These are phyloP conservation scores for Penicillium macrosclerotiorum DNA, from an alignment of 495 filamentous ascomycete genomes.

Conservation along the genomic window DNA sequence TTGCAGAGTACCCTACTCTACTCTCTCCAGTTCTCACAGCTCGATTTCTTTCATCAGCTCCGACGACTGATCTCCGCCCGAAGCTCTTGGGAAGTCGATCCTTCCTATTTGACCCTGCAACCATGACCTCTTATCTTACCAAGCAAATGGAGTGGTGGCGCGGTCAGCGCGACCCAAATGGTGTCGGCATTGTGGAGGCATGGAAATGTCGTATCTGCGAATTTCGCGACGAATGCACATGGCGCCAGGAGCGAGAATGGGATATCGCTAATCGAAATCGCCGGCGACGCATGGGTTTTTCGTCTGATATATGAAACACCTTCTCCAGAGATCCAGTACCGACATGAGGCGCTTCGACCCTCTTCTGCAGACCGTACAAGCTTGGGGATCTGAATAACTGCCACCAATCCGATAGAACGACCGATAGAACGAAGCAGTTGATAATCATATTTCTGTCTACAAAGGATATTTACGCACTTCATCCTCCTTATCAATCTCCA, in stretches of 20 bases:
- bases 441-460: conserved; percentile 3
- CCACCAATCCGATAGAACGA: neutral
- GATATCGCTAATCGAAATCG: conserved; percentile 34
- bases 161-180: conserved; percentile 70
- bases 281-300: conserved; percentile 8
- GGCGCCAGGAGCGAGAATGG: conserved; percentile 58
- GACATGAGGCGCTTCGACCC: too few species aligned
- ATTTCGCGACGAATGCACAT: conserved; percentile 59
- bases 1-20: conserved; percentile 50
- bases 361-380: too few species aligned
- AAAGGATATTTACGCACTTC: conserved; percentile 53
- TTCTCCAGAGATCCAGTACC: neutral
- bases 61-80: conserved; percentile 28
- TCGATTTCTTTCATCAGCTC: conserved; percentile 39
- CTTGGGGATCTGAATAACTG: neutral
- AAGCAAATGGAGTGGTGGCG: conserved; percentile 84
- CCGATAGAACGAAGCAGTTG: neutral
- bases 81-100: conserved; percentile 63
- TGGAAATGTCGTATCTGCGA: conserved; percentile 80
- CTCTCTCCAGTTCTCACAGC: conserved; percentile 48
- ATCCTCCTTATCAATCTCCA: conserved; percentile 60
- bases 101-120: conserved; percentile 64
- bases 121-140: conserved; percentile 61
- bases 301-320: conserved; percentile 12
- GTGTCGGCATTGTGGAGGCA: conserved; percentile 83